Evolutionary conservation across 176 grass and related monocot genomes (phyloP).

Genomic region (Bromus sterilis): DNA sequence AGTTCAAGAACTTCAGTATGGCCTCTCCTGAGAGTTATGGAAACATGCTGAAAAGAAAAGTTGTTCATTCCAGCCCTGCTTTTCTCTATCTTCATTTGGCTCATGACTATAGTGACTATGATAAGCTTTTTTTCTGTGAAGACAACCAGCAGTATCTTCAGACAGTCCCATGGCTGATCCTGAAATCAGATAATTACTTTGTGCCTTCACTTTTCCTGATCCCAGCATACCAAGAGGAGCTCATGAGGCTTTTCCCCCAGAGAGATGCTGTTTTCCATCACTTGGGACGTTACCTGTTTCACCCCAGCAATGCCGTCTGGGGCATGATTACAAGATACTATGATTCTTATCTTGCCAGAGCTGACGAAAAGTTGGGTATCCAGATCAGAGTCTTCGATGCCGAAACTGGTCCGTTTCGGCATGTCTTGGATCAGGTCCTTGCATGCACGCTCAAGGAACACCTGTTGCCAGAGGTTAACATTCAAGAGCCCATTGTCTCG

Average conservation of each 20-base stretch:
- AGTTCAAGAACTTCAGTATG: constrained; percentile 32
- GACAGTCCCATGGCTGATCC: constrained; percentile 43
- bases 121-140: constrained; percentile 68
- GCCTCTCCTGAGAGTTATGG: constrained; percentile 43
- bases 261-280: constrained; percentile 59
- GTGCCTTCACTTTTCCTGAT: constrained; percentile 58
- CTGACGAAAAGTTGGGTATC: constrained; percentile 73
- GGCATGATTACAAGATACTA: constrained; percentile 66
- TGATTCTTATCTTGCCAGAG: constrained; percentile 64
- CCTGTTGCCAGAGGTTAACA: constrained; percentile 41
- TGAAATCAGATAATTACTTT: constrained; percentile 64
- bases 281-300: constrained; percentile 65
- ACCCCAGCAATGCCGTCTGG: constrained; percentile 62
- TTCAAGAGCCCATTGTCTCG: constrained; percentile 16
- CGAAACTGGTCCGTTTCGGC: constrained; percentile 47
- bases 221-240: constrained; percentile 46
- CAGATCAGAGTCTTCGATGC: constrained; percentile 81
- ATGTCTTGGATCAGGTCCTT: constrained; percentile 91
- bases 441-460: constrained; percentile 60
- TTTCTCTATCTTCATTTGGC: constrained; percentile 52
- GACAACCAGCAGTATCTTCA: constrained; percentile 45
- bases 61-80: neutral
- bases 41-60: constrained; percentile 39
- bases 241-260: constrained; percentile 42
- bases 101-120: constrained; percentile 45